Conservation (phyloP, 2,329 filamentous ascomycete genomes). For the Orbilia blumenaviensis region DNA sequence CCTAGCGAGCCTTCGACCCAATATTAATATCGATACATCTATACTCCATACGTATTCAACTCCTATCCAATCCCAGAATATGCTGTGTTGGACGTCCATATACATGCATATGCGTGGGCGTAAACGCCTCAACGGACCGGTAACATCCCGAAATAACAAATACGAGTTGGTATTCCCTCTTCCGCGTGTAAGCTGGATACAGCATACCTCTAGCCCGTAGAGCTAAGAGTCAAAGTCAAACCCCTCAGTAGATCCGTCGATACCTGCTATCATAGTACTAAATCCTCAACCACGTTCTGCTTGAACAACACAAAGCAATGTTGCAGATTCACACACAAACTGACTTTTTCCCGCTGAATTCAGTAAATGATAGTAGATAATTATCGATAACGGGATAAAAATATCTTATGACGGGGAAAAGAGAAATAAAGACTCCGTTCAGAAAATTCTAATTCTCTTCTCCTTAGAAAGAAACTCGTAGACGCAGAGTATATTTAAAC, state of each 20-base stretch:
- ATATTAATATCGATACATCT: too few species aligned
- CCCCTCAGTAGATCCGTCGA: background rate
- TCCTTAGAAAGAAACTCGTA: too few species aligned
- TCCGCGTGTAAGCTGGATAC: background rate
- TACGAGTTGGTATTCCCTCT: background rate
- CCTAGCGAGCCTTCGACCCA: too few species aligned
- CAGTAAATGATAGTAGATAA: background rate
- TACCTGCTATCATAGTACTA: background rate
- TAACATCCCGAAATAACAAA: too few species aligned
- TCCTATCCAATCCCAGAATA: too few species aligned
- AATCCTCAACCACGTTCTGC: background rate
- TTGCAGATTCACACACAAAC: slow-evolving; percentile 17
- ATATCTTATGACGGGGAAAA: background rate
- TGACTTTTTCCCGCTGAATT: background rate
- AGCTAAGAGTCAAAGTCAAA: background rate
- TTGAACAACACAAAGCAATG: slow-evolving; percentile 24
- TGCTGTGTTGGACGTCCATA: too few species aligned
- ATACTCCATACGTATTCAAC: too few species aligned
- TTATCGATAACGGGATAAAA: slow-evolving; percentile 17
- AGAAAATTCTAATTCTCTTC: too few species aligned
- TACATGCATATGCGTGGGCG: too few species aligned
- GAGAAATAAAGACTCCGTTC: background rate
- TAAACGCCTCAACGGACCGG: too few species aligned
- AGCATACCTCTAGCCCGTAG: background rate
- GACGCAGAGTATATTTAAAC: background rate